Percentiles rank a stretch among this genome's conserved stretches.
phyloP scores from a whole-genome alignment of 169 alveolate species.

The Eimeria necatrix region DNA sequence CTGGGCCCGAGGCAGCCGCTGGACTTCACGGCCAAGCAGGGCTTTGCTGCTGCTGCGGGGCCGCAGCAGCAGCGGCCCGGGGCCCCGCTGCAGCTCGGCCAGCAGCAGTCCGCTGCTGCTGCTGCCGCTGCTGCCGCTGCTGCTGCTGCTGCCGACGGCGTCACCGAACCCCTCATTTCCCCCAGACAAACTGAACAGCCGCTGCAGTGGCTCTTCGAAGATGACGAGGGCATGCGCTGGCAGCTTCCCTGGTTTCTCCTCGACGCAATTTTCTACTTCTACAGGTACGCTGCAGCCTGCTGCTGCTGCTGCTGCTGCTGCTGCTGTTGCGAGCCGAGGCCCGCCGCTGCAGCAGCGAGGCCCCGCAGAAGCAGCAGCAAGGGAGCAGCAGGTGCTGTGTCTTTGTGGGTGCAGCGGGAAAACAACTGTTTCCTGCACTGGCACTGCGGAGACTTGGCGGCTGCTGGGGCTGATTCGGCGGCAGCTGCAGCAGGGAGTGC shows the following conservation, averaged over 20 bases:
- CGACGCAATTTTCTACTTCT: conserved; percentile 85
- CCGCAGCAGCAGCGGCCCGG: conserved; percentile 57
- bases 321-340: too few species aligned
- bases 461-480: conserved; percentile 65
- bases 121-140: conserved; percentile 54
- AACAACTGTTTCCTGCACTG: conserved; percentile 48
- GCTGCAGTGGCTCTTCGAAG: conserved; percentile 13
- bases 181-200: conserved; percentile 24
- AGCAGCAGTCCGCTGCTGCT: conserved; percentile 1
- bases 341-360: too few species aligned
- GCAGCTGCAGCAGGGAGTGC: conserved; percentile 83
- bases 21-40: conserved; percentile 12
- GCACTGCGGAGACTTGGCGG: conserved; percentile 75
- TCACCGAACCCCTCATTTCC: conserved; percentile 10
- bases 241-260: conserved; percentile 92
- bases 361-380: too few species aligned
- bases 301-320: conserved; percentile 1
- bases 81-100: background rate
- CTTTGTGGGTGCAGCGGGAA: conserved; percentile 48
- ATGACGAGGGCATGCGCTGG: conserved; percentile 87
- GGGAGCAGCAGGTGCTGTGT: too few species aligned
- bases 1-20: conserved; percentile 87
- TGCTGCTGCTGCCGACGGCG: conserved; percentile 15
- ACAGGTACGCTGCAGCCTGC: conserved; percentile 6
- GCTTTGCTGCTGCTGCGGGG: conserved; percentile 7